phyloP scores from a whole-genome alignment of 176 grass and related monocot genomes.

The Hordeum marinum region DNA sequence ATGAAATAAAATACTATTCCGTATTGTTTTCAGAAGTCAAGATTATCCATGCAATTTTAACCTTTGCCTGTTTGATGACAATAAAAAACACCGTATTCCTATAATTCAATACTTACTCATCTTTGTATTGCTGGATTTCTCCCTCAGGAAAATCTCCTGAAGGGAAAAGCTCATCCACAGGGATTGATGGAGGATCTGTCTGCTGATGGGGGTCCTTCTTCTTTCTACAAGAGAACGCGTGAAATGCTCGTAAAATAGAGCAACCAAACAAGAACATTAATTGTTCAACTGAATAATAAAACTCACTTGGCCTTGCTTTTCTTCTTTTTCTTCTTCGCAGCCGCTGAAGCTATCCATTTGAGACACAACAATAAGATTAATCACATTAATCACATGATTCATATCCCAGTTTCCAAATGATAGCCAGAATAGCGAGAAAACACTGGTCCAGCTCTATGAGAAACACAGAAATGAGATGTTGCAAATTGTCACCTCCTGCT shows the following conservation, averaged over 20 bases:
- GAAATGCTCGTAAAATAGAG: constrained; percentile 3
- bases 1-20: background rate
- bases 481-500: constrained; percentile 35
- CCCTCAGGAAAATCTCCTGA: constrained; percentile 80
- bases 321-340: constrained; percentile 86
- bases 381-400: background rate
- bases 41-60: background rate
- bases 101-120: constrained; percentile 59
- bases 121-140: constrained; percentile 84
- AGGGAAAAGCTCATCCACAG: constrained; percentile 86
- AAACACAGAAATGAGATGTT: constrained; percentile 4
- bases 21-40: background rate
- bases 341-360: constrained; percentile 30
- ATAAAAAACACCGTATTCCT: background rate
- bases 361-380: constrained; percentile 14
- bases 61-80: background rate
- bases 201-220: constrained; percentile 79
- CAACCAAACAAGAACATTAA: constrained; percentile 12
- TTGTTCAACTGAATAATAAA: constrained; percentile 5
- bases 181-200: constrained; percentile 84
- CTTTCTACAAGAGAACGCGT: constrained; percentile 43
- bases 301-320: constrained; percentile 72
- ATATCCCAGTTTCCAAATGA: background rate
- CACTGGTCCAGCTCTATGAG: background rate
- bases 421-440: constrained; percentile 9